Conservation (phyloP, 441 rosid species). For the Corymbia citriodora region DNA sequence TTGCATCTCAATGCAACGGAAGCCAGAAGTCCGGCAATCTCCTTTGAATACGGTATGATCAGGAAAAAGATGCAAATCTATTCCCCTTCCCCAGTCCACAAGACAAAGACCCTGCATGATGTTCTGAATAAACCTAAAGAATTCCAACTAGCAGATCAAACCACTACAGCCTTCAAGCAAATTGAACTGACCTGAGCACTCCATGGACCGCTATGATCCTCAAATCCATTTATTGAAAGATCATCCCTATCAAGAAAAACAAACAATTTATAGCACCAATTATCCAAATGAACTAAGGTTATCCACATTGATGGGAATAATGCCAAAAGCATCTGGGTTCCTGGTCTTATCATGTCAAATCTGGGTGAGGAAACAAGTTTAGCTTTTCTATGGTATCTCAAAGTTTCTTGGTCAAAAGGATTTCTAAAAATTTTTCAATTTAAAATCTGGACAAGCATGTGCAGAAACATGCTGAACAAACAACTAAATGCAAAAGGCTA, state of each 20-base stretch:
- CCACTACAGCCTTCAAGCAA: background rate
- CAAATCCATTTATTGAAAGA: constrained; percentile 50
- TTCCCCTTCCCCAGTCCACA: constrained; percentile 95
- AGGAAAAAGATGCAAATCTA: constrained; percentile 77
- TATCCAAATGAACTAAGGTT: background rate
- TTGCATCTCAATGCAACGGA: constrained; percentile 84
- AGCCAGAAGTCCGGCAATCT: constrained; percentile 88
- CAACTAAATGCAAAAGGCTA: background rate
- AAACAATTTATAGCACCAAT: background rate
- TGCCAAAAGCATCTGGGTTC: background rate
- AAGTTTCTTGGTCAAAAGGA: background rate
- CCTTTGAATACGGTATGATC: constrained; percentile 50
- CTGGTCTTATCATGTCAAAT: background rate
- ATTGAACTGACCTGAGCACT: constrained; percentile 49
- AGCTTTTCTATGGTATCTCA: background rate
- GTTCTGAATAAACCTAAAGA: background rate
- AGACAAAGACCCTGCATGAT: constrained; percentile 82
- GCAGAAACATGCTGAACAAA: background rate
- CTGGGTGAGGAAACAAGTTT: background rate
- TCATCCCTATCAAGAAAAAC: constrained; percentile 37
- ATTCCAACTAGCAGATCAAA: background rate
- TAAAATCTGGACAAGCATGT: background rate
- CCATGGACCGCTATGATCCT: constrained; percentile 61
- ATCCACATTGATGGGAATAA: background rate
- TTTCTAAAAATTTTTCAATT: background rate